A percentile compares a stretch with the other conserved stretches of the same genome.
phyloP scores from a whole-genome alignment of 495 filamentous ascomycete species.

The Penicillium mononematosum region DNA sequence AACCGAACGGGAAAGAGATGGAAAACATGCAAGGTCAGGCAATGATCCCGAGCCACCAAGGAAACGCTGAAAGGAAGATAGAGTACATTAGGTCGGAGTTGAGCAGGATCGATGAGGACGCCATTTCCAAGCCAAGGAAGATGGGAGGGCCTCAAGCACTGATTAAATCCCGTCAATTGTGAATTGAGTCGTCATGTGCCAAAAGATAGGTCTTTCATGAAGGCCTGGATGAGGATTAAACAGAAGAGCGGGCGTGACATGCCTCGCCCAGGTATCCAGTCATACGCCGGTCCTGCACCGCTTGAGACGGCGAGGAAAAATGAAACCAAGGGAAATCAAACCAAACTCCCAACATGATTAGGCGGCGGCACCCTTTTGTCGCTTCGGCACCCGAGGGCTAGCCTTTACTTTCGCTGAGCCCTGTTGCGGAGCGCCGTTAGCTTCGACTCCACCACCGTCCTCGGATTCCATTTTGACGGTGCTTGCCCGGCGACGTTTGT shows the following conservation, averaged over 20 bases:
- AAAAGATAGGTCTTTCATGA: constrained; percentile 22
- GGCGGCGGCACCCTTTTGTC: constrained; percentile 50
- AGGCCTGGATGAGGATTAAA: constrained; percentile 30
- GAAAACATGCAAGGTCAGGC: constrained; percentile 20
- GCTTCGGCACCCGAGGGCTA: constrained; percentile 55
- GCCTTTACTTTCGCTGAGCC: constrained; percentile 53
- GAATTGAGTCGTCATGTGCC: constrained; percentile 28
- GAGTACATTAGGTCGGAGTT: constrained; percentile 35
- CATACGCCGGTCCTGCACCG: constrained; percentile 37
- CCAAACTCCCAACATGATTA: constrained; percentile 11
- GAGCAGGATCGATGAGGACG: constrained; percentile 19
- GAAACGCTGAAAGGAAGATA: constrained; percentile 37
- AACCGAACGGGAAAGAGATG: constrained; percentile 12
- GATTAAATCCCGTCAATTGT: constrained; percentile 24
- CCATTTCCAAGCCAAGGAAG: constrained; percentile 7
- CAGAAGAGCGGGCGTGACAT: constrained; percentile 15
- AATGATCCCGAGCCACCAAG: constrained; percentile 30
- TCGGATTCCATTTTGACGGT: constrained; percentile 76
- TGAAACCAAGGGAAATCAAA: constrained; percentile 17
- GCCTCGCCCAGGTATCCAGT: constrained; percentile 34
- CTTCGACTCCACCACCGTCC: constrained; percentile 45
- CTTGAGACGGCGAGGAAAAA: constrained; percentile 27
- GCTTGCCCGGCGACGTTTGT: constrained; percentile 74
- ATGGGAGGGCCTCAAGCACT: constrained; percentile 13
- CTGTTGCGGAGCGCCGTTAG: constrained; percentile 47